Base-by-base conservation (phyloP, 208 protist species). In the Leishmania turanica region DNA sequence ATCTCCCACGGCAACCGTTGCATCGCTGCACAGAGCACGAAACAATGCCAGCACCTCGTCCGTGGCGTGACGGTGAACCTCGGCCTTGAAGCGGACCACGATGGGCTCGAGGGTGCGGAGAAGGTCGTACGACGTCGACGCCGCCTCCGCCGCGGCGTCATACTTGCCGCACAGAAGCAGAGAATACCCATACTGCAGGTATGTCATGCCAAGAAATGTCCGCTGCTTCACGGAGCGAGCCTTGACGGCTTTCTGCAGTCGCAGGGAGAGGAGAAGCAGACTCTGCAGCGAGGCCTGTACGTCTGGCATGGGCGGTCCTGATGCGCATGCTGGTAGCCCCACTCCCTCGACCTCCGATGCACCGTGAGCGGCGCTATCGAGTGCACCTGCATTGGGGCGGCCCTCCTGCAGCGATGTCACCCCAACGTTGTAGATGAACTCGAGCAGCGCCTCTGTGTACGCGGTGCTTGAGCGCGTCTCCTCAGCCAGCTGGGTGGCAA, bases 401-500 rank as follows among this genome's bases (percentile, higher is more conserved):
- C 37, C 42, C 47, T 56, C 51, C 31, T 49, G 65, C 13, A 64
- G 53, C 5, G 45, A 24, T 56, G 58, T 65, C 3, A 88, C 81
- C 0, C 79, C 88, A 47, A 78, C 77, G 4, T 85, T 79, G 78
- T 92, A 93, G 65, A 95, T 87, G 71, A 95, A 92, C 51, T 90
- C 89, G 34, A 92, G 81, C 37, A 93, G 84, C 24, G 89, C 84
- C 75, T 96, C 92, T 51, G 82, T 66, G 69, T 94, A 89, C 17
- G 85, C 72, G 0, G 8, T 19, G 79, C 60, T 74, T 27, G 62
- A 37, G 2, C 47, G 56, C 42, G 86, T 80, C n/a, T 87, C 82
- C 7, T 85, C 65, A n/a, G 58, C 74, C 45, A 94, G 53, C 70
- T 73, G 62, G 17, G 79, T 73, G 7, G 85, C 83, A 11, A 83